Base-by-base conservation (phyloP, 2,329 filamentous ascomycete genomes). In the Clonostachys byssicola region DNA sequence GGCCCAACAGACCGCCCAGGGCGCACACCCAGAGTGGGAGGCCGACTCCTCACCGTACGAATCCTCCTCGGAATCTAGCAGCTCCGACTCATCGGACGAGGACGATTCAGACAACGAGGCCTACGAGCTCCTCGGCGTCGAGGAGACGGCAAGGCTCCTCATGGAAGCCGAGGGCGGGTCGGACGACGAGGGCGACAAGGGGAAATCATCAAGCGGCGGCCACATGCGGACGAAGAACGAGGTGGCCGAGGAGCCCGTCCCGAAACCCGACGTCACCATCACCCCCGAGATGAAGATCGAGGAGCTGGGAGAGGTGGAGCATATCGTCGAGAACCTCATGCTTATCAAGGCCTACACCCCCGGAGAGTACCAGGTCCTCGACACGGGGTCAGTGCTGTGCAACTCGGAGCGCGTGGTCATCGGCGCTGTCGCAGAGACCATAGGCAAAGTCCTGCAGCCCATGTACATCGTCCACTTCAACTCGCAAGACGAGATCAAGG, bases 401-500 rank as follows among this genome's bases (percentile, higher is more conserved):
- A 81, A 84, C 30, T 80, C 81, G 52, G 81, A 94, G 56, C 79
- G 90, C 45, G 80, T 77, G 17, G 80, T 96, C 30, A 78, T 96
- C 46, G 94, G 92, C 20, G 85, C 81, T 16, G 80, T 97, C n/a
- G 78, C 84, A 5, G 92, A 97, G 59, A 88, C 89, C 6, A 79
- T 97, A 34, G 94, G 92, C 42, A 82, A 88, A 59, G 90, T 96
- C 4, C 80, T 90, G 52, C 85, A 90, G 55, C 94, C 94, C 9
- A 74, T 92, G 55, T 99, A 97, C 68, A 88, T 87, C 2, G 80
- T 96, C 10, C 80, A 83, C 36, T 95, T 95, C 62, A 76, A 79
- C 14, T 85, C 80, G 43, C 71, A 80, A 2, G 78, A 82, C 7
- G 88, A 91, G 47, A 80, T 95, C 40, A 71, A 76, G 36, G 78